These are phyloP conservation scores for Glarea lozoyensis DNA, from an alignment of 495 filamentous ascomycete species.

Conservation along the genomic window DNA sequence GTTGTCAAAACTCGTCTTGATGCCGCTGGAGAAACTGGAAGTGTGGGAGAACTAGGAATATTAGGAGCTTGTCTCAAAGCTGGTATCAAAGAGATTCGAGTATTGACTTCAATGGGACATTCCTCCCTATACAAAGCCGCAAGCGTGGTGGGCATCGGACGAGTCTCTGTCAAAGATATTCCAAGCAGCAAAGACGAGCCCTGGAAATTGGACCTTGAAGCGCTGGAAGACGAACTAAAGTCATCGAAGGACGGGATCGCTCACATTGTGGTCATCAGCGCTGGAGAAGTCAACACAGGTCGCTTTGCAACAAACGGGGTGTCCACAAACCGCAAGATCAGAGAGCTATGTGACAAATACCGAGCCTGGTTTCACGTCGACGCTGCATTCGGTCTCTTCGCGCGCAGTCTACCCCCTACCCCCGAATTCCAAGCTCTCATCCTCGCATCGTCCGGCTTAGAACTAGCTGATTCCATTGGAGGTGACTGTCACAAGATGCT, in stretches of 20 bases:
- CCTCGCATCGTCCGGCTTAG: constrained; percentile 53
- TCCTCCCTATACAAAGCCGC: constrained; percentile 79
- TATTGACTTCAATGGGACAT: constrained; percentile 75
- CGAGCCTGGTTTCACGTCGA: constrained; percentile 87
- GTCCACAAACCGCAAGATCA: constrained; percentile 52
- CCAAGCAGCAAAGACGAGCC: constrained; percentile 37
- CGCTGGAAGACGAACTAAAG: constrained; percentile 41
- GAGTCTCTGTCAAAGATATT: constrained; percentile 55
- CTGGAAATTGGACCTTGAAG: constrained; percentile 58
- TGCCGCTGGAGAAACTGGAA: constrained; percentile 11
- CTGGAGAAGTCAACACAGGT: constrained; percentile 88
- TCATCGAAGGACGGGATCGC: constrained; percentile 41
- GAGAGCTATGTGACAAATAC: constrained; percentile 62
- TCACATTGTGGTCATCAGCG: constrained; percentile 69
- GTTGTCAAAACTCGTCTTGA: constrained; percentile 39
- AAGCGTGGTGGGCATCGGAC: constrained; percentile 68
- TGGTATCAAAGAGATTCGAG: constrained; percentile 56
- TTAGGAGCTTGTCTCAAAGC: constrained; percentile 53
- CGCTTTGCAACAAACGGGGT: constrained; percentile 57
- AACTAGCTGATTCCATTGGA: constrained; percentile 78
- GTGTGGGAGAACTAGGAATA: constrained; percentile 56
- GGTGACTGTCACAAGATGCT: constrained; percentile 85
- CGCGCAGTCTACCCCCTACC: constrained; percentile 49
- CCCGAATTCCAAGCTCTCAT: constrained; percentile 51
- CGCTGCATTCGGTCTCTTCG: constrained; percentile 84